Percentiles rank a stretch among this genome's conserved stretches.
phyloP scores from a whole-genome alignment of 1,284 basidiomycete genomes.

The Ustilago sp. region DNA sequence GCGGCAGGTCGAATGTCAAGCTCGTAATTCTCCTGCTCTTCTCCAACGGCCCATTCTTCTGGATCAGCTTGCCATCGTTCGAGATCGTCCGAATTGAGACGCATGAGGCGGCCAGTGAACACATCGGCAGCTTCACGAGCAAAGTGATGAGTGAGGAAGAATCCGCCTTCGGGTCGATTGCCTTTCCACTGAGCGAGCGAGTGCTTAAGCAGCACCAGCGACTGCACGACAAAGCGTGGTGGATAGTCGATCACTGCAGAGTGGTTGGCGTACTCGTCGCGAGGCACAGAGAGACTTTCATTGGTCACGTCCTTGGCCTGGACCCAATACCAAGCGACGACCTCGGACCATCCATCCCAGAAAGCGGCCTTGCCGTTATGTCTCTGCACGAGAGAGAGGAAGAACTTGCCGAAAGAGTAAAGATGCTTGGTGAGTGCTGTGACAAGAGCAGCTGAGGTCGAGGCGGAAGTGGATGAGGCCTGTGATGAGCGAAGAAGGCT shows the following conservation, averaged over 20 bases:
- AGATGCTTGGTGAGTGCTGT: conserved; percentile 64
- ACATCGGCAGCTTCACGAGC: conserved; percentile 58
- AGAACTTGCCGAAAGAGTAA: conserved; percentile 65
- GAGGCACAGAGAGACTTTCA: conserved; percentile 46
- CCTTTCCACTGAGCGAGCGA: conserved; percentile 63
- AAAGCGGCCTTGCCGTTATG: conserved; percentile 61
- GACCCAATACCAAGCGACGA: conserved; percentile 66
- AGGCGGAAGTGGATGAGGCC: conserved; percentile 19
- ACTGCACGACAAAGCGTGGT: conserved; percentile 62
- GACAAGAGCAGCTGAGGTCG: conserved; percentile 23
- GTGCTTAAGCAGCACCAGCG: conserved; percentile 59
- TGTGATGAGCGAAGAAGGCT: conserved; percentile 37
- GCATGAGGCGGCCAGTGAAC: conserved; percentile 59
- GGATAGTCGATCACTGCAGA: conserved; percentile 57
- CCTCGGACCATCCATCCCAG: conserved; percentile 67
- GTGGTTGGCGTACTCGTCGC: conserved; percentile 45
- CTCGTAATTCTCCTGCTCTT: conserved; percentile 60
- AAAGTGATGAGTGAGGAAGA: conserved; percentile 56
- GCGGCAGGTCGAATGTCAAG: conserved; percentile 67
- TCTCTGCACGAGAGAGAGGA: conserved; percentile 58
- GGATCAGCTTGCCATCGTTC: conserved; percentile 61
- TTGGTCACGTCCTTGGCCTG: conserved; percentile 48
- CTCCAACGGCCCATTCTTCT: conserved; percentile 63
- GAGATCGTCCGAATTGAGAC: conserved; percentile 59
- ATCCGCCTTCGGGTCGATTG: conserved; percentile 32